Evolutionary conservation across 192 early-diverging fungal species (phyloP).

Genomic region (Kickxella alabastrina): DNA sequence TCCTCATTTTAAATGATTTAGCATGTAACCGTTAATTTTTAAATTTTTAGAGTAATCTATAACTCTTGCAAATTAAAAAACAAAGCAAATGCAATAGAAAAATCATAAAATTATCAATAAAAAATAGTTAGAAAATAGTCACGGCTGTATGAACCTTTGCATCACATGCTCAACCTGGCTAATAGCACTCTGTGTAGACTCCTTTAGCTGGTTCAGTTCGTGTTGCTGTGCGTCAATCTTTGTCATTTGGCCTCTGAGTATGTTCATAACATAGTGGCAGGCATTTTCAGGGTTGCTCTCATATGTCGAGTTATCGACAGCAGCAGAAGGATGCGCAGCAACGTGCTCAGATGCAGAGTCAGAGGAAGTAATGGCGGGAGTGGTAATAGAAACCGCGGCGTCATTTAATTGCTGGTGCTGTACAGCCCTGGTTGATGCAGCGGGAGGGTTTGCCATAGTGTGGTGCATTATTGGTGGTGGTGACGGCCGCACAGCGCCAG

Average conservation of each 20-base stretch:
- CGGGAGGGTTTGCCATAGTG: neutral
- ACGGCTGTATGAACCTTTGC: slow-evolving; percentile 14
- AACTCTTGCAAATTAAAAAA: too few relatives aligned
- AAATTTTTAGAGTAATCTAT: neutral
- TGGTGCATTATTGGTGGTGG: neutral
- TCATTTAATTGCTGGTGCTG: too few relatives aligned
- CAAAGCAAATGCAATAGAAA: neutral
- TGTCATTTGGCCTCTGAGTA: slow-evolving; percentile 27
- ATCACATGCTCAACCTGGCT: slow-evolving; percentile 31
- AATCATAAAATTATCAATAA: neutral
- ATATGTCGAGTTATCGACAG: neutral
- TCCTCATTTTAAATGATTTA: too few relatives aligned
- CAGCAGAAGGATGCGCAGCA: slow-evolving; percentile 8
- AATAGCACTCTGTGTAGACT: slow-evolving; percentile 32
- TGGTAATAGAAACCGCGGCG: too few relatives aligned
- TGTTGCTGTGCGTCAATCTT: slow-evolving; percentile 45
- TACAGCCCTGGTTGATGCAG: neutral
- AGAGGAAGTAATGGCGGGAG: neutral
- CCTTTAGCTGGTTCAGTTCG: slow-evolving; percentile 13
- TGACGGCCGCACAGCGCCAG: neutral
- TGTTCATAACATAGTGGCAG: slow-evolving; percentile 31
- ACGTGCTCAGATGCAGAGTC: neutral
- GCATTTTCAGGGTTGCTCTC: slow-evolving; percentile 21
- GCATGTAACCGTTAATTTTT: too few relatives aligned
- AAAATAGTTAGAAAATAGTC: neutral